These are phyloP conservation scores for Paraurostyla sp. DNA, from an alignment of 73 alveolate species.

Conservation along the genomic window DNA sequence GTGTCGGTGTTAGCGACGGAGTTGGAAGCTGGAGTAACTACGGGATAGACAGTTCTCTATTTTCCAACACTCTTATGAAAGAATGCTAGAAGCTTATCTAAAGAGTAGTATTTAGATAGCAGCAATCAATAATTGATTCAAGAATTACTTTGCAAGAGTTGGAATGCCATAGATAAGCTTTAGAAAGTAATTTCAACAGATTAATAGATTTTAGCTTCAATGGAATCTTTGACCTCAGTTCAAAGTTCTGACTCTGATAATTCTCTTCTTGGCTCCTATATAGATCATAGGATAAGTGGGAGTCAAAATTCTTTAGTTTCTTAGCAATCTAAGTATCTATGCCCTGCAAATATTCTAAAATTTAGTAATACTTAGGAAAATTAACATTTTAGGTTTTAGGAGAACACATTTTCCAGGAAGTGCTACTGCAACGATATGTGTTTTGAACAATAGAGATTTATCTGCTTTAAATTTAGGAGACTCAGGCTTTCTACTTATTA, in stretches of 20 bases:
- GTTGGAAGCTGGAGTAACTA: slow-evolving; percentile 78
- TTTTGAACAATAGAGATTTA: slow-evolving; percentile 41
- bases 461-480: slow-evolving; percentile 74
- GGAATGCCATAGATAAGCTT: slow-evolving; percentile 39
- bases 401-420: slow-evolving; percentile 58
- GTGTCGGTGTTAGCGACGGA: slow-evolving; percentile 84
- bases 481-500: slow-evolving; percentile 62
- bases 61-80: slow-evolving; percentile 71
- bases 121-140: slow-evolving; percentile 21
- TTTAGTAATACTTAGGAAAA: slow-evolving; percentile 44
- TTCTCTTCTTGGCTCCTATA: not conserved
- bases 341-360: slow-evolving; percentile 46
- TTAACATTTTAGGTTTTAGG: slow-evolving; percentile 9
- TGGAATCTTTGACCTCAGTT: slow-evolving; percentile 25
- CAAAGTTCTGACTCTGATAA: slow-evolving; percentile 30
- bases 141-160: slow-evolving; percentile 36
- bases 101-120: slow-evolving; percentile 32
- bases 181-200: slow-evolving; percentile 4
- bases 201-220: slow-evolving; percentile 8
- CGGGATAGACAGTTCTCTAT: slow-evolving; percentile 73
- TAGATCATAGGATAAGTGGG: not conserved
- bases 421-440: slow-evolving; percentile 64
- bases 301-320: not conserved
- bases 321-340: slow-evolving; percentile 11
- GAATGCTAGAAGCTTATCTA: slow-evolving; percentile 37